Base-by-base conservation (phyloP, 805 yeast genomes). In the Candida nemodendra region DNA sequence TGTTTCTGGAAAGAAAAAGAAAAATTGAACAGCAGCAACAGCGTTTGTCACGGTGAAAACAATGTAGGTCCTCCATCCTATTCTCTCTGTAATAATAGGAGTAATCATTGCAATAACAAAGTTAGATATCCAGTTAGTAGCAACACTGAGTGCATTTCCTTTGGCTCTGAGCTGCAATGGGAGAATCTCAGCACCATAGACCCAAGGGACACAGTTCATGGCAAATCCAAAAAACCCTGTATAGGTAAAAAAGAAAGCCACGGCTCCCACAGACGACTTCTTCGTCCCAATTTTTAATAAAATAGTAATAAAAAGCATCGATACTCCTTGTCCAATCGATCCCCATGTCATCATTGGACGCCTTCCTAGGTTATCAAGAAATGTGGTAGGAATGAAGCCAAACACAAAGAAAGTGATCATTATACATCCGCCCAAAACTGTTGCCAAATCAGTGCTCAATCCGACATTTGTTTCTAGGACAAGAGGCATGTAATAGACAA, bases 61-160 rank as follows among this genome's bases (percentile, higher is more conserved):
- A 40, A 71, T 61, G 56, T 76, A 79, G 11, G 82, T 73, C 54
- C 68, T 73, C 81, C 82, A 78, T 30, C 72, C 66, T 39, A 79
- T 74, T 56, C 72, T 73, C 42, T 64, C 59, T 61, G 78, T 74
- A 1, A 78, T 68, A 9, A 51, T 44, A 14, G 89, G 88, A 12
- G 79, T 72, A 55, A 71, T 74, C 75, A 75, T 72, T 37, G 83
- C 85, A 54, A 81, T 77, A 4, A 72, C 77, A 52, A 80, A 81
- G 62, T 82, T 83, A 59, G 73, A 78, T 25, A 79, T 56, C 90
- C 90, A 83, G 61, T 83, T 84, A 27, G 84, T 71, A 9, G 88
- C 80, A 3, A 81, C 79, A 5, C 83, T 70, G 34, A 81, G 54
- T 5, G 86, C 74, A 37, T 78, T 71, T 24, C 84, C 84, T 53